Conservation (phyloP, 1,139 yeast genomes). For the Sugiyamaella xylanicola region DNA sequence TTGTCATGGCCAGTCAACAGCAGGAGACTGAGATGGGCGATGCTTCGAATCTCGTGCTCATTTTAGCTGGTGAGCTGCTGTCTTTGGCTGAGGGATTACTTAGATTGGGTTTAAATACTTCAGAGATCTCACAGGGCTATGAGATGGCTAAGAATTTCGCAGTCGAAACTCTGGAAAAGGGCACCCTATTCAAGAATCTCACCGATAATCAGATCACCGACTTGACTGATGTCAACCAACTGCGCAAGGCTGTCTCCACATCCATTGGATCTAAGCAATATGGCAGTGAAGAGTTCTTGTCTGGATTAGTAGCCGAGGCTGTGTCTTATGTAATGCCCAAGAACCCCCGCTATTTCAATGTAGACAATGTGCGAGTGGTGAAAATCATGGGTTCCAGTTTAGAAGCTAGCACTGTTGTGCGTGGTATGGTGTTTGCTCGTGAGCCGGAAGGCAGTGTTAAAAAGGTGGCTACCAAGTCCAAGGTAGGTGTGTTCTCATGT, state of each 20-base stretch:
- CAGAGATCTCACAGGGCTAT: conserved; percentile 89
- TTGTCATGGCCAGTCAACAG: conserved; percentile 96
- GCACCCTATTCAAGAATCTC: conserved; percentile 7
- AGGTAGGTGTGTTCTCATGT: conserved; percentile 90
- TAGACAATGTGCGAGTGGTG: conserved; percentile 91
- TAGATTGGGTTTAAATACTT: conserved; percentile 82
- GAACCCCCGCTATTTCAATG: conserved; percentile 67
- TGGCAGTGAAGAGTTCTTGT: conserved; percentile 78
- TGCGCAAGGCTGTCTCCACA: conserved; percentile 76
- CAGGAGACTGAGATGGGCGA: conserved; percentile 92
- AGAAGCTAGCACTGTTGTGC: conserved; percentile 72
- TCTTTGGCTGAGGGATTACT: conserved; percentile 81
- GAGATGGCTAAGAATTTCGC: conserved; percentile 80
- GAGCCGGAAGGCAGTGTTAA: conserved; percentile 92
- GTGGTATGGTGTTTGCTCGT: conserved; percentile 97
- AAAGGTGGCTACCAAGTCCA: conserved; percentile 59
- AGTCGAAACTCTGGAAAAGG: conserved; percentile 44
- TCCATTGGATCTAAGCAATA: conserved; percentile 93
- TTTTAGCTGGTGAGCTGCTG: conserved; percentile 88
- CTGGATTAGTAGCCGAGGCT: conserved; percentile 84
- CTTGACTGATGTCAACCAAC: conserved; percentile 56
- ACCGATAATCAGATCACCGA: conserved; percentile 66
- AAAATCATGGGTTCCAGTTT: conserved; percentile 93
- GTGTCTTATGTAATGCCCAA: conserved; percentile 77
- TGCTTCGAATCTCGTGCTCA: conserved; percentile 68